A percentile compares a stretch with the other conserved stretches of the same genome.
phyloP scores from a whole-genome alignment of 2,329 filamentous ascomycete species.

The Annulohypoxylon truncatum region DNA sequence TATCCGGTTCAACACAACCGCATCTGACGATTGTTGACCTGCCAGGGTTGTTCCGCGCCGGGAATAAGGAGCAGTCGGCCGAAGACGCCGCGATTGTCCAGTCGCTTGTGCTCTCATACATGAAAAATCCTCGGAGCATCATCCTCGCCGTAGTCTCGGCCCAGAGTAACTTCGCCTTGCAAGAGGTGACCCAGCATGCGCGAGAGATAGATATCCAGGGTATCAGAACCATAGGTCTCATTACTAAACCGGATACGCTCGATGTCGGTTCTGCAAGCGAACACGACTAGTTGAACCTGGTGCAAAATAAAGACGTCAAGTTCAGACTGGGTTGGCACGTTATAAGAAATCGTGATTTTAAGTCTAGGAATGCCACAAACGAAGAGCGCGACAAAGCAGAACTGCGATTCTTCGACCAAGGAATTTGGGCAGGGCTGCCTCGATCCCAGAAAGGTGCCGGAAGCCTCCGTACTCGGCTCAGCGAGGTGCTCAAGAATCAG shows the following conservation, averaged over 20 bases:
- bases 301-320: constrained; percentile 57
- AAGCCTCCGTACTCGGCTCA: constrained; percentile 45
- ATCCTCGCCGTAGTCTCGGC: constrained; percentile 68
- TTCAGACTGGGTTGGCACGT: constrained; percentile 65
- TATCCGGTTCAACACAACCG: constrained; percentile 57
- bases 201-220: constrained; percentile 51
- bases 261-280: constrained; percentile 54
- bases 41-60: constrained; percentile 64
- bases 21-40: constrained; percentile 70
- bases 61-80: constrained; percentile 57
- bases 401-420: constrained; percentile 33
- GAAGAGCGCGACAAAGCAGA: constrained; percentile 33
- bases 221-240: constrained; percentile 58
- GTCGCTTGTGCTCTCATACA: constrained; percentile 64
- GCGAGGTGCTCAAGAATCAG: constrained; percentile 44
- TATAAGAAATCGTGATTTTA: constrained; percentile 54
- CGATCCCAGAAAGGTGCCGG: constrained; percentile 41
- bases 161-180: constrained; percentile 66
- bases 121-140: constrained; percentile 65
- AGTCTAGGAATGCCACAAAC: constrained; percentile 27
- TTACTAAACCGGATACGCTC: constrained; percentile 60
- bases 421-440: constrained; percentile 35
- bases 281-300: constrained; percentile 53
- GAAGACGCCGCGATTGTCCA: constrained; percentile 57
- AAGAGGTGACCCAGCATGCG: constrained; percentile 63